phyloP scores from a whole-genome alignment of 257 asterid genomes.

The Craterostigma plantagineum region DNA sequence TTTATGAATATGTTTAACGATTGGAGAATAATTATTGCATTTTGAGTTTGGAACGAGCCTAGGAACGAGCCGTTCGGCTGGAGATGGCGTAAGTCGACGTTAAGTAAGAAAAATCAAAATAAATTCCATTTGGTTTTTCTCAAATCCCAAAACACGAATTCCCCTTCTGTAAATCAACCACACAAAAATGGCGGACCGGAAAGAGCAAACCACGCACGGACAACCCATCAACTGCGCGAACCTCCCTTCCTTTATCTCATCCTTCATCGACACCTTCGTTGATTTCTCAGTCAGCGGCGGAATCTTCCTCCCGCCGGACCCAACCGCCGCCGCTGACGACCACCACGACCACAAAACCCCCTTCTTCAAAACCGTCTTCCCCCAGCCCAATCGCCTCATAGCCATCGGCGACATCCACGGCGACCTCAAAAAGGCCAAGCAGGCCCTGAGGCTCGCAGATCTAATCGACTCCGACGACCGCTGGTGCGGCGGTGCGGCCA shows the following conservation, averaged over 20 bases:
- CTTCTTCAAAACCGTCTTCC: slow-evolving; percentile 33
- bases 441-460: slow-evolving; percentile 53
- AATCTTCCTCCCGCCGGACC: slow-evolving; percentile 39
- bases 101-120: no score
- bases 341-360: neutral
- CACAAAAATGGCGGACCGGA: no score
- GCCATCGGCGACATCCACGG: slow-evolving; percentile 96
- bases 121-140: no score
- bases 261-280: slow-evolving; percentile 61
- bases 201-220: no score
- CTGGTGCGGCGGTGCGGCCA: slow-evolving; percentile 75
- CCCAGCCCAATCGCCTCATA: slow-evolving; percentile 54
- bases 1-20: no score
- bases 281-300: slow-evolving; percentile 95
- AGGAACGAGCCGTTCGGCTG: no score
- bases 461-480: slow-evolving; percentile 38
- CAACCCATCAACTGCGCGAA: slow-evolving; percentile 26
- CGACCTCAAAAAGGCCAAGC: slow-evolving; percentile 63
- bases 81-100: no score
- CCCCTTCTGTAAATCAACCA: no score
- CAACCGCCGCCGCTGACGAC: no score
- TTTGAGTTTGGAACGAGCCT: no score
- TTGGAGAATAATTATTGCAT: no score
- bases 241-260: slow-evolving; percentile 44
- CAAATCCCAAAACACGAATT: no score